These are phyloP conservation scores for Vigna hirtella DNA, from an alignment of 306 rosid species.

Conservation along the genomic window DNA sequence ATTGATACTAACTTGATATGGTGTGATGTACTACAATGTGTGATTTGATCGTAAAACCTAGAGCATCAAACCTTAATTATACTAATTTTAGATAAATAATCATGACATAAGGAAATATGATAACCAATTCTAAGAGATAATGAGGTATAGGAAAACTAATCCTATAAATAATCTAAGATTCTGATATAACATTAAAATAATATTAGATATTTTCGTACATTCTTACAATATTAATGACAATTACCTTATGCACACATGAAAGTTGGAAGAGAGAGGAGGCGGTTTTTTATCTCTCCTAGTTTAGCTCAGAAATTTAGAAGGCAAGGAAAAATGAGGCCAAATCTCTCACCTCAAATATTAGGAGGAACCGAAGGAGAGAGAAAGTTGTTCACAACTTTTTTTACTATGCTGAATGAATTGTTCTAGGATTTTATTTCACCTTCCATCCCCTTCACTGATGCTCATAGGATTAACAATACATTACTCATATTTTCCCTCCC, in stretches of 20 bases:
- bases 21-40: not conserved
- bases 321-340: not conserved
- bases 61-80: not conserved
- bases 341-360: too few species aligned
- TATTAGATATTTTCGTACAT: not conserved
- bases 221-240: slow-evolving; percentile 4
- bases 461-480: not conserved
- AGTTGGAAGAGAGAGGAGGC: not conserved
- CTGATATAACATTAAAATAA: not conserved
- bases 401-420: not conserved
- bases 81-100: not conserved
- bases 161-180: not conserved
- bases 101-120: slow-evolving; percentile 1
- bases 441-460: not conserved
- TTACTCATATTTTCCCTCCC: not conserved
- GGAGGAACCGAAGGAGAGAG: too few species aligned
- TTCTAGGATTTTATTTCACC: not conserved
- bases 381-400: not conserved
- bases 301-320: not conserved
- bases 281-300: not conserved
- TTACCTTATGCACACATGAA: slow-evolving; percentile 24
- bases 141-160: not conserved
- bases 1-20: not conserved
- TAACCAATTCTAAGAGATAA: slow-evolving; percentile 5
- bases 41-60: not conserved